Conservation (phyloP, 305 asterid species). For the Caryopteris hybrid region DNA sequence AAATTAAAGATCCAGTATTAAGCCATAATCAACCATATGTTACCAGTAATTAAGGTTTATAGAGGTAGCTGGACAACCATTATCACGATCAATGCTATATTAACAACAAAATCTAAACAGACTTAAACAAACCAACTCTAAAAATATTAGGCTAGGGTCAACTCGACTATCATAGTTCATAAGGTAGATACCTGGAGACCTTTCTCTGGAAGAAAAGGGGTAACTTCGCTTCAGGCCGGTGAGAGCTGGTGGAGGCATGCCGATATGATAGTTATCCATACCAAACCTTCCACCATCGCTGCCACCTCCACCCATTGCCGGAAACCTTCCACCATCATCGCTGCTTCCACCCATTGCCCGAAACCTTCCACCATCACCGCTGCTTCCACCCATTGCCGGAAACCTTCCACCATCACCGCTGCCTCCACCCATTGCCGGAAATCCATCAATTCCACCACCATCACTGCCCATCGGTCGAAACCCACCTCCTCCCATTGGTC, state of each 20-base stretch:
- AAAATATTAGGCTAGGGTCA: background rate
- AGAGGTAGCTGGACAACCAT: background rate
- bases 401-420: conserved; percentile 34
- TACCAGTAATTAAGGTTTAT: background rate
- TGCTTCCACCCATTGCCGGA: conserved; percentile 22
- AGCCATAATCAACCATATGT: background rate
- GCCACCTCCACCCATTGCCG: too few species aligned
- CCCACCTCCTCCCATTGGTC: conserved; percentile 33
- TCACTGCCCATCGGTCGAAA: conserved; percentile 23
- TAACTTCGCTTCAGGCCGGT: conserved; percentile 78
- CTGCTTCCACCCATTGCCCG: too few species aligned
- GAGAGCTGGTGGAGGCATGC: conserved; percentile 37
- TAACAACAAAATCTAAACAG: background rate
- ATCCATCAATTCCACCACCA: conserved; percentile 19
- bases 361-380: conserved; percentile 23
- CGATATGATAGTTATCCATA: conserved; percentile 23
- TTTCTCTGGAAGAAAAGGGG: conserved; percentile 47
- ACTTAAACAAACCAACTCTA: background rate
- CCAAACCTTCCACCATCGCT: conserved; percentile 42
- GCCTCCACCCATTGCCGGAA: conserved; percentile 25
- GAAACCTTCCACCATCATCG: conserved; percentile 41
- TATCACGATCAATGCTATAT: background rate
- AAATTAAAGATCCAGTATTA: background rate
- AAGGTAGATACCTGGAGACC: conserved; percentile 60
- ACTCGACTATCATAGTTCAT: background rate